Evolutionary conservation across 441 rosid species (phyloP), one percentile per base, ranked within the genome.

Genomic region (Adansonia madagascariensis): DNA sequence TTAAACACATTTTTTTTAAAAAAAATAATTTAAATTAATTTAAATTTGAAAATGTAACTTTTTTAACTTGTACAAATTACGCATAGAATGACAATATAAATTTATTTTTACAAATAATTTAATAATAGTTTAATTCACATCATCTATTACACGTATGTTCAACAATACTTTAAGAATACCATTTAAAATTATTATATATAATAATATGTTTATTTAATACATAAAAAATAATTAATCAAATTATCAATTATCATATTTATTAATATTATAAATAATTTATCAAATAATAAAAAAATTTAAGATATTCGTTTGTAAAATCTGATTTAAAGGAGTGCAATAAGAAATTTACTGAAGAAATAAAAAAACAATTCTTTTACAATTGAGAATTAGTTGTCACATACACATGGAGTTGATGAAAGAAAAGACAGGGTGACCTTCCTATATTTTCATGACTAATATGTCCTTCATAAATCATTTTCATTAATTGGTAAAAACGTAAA

Each of bases 331-430:
- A 59, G 10, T 20, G 35, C 22, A 22, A 22, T 22, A 0, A 1
- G 6, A 27, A 49, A 49, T 72, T 55, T 72, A 55, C 10, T 55
- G 35, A 2, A 31, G 35, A 52, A 55, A 12, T 2, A 50, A 15
- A 14, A 62, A 12, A 11, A 61, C 41, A 61, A 11, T 61, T 15
- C 1, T 20, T 57, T 59, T 43, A 0, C 31, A 71, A 77, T 59
- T 53, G 63, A 67, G 69, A 50, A 78, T 81, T 82, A 66, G 86
- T 80, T 86, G 86, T 81, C 84, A 82, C 78, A 70, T 78, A 71
- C 81, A 55, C 79, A 64, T 65, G 81, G 44, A 72, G 83, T 76
- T 74, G 80, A 80, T 71, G 52, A 60, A 50, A 31, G 84, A 78
- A 83, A 77, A 11, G 81, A 81, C 86, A 8, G 15, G 27, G 56